A percentile compares a stretch with the other conserved stretches of the same genome.
Evolutionary conservation across 305 asterid genomes (phyloP).

Genomic region (Stenogyne calaminthoides): DNA sequence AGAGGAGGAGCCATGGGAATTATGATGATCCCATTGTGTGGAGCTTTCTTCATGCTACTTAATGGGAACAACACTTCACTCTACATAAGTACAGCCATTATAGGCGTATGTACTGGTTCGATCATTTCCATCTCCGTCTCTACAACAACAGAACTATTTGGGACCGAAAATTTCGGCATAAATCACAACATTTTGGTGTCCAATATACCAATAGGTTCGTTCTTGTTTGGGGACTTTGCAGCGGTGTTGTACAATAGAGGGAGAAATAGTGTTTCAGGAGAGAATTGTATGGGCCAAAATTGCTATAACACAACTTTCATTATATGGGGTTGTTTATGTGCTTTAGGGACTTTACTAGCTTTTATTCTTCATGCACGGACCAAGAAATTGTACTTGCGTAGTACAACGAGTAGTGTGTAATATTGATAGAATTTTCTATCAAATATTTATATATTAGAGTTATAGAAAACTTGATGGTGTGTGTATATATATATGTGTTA

Average conservation of each 20-base stretch:
- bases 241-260: slow-evolving; percentile 55
- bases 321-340: slow-evolving; percentile 67
- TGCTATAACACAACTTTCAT: slow-evolving; percentile 65
- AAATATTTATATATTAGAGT: no score
- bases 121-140: slow-evolving; percentile 73
- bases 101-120: slow-evolving; percentile 75
- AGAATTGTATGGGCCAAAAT: slow-evolving; percentile 52
- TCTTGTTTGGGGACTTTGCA: slow-evolving; percentile 73
- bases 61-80: slow-evolving; percentile 33
- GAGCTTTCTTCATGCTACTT: slow-evolving; percentile 63
- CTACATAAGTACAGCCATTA: slow-evolving; percentile 61
- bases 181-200: slow-evolving; percentile 78
- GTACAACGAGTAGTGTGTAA: not conserved
- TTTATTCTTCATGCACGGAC: slow-evolving; percentile 59
- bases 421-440: no score
- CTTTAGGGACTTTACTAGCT: slow-evolving; percentile 56
- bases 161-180: slow-evolving; percentile 66
- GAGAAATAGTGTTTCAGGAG: slow-evolving; percentile 8
- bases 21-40: slow-evolving; percentile 76
- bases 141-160: slow-evolving; percentile 68
- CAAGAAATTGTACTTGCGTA: slow-evolving; percentile 36
- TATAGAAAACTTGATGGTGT: no score
- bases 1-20: slow-evolving; percentile 61
- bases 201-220: slow-evolving; percentile 80
- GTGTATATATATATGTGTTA: no score